Evolutionary conservation across 495 filamentous ascomycete genomes (phyloP).

Genomic region (Choiromyces venosus): DNA sequence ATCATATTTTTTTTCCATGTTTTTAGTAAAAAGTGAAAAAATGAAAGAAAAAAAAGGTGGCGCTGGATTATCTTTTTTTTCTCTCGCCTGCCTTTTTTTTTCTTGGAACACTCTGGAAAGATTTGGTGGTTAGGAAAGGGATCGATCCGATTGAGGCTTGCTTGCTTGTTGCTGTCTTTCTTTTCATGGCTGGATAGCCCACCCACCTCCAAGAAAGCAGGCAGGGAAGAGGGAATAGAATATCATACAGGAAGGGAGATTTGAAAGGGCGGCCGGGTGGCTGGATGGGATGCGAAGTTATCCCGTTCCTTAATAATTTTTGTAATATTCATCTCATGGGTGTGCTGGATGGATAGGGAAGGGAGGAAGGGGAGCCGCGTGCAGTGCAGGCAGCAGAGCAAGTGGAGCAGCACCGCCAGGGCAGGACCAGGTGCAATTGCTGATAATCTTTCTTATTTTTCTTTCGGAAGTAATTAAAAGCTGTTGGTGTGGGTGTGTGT

Average conservation of each 20-base stretch:
- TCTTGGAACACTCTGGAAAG: neutral
- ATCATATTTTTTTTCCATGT: neutral
- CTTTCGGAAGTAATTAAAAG: neutral
- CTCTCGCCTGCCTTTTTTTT: neutral
- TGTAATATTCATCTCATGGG: neutral
- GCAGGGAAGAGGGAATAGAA: neutral
- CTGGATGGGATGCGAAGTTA: neutral
- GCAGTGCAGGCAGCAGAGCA: neutral
- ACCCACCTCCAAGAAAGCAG: too few relatives aligned
- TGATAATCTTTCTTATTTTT: neutral
- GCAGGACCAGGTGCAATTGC: neutral
- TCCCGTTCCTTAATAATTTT: neutral
- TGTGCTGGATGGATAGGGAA: too few relatives aligned
- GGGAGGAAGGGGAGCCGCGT: too few relatives aligned
- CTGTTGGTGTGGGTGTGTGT: neutral
- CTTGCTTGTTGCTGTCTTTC: too few relatives aligned
- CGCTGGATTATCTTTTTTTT: constrained; percentile 1
- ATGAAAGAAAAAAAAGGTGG: neutral
- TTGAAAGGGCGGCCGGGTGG: neutral
- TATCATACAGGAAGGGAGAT: too few relatives aligned
- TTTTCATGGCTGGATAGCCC: neutral
- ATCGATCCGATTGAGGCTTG: neutral
- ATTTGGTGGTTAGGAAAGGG: neutral
- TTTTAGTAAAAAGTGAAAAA: too few relatives aligned
- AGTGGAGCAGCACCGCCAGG: neutral